Evolutionary conservation across 805 yeast genomes (phyloP).

Genomic region (Yarrowia sp.): DNA sequence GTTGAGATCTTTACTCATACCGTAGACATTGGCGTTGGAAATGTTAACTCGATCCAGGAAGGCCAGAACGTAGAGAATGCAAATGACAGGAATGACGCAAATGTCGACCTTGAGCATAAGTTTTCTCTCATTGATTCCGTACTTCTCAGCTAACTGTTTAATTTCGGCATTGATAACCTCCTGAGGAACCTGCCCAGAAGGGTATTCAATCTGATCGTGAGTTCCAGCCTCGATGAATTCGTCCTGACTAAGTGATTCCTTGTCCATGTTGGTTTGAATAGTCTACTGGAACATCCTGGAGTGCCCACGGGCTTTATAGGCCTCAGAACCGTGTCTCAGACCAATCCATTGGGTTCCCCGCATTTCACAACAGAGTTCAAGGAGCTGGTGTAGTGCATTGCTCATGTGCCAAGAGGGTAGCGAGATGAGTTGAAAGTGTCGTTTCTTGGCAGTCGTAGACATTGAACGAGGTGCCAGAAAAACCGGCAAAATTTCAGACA

Average conservation of each 20-base stretch:
- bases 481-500: too few relatives aligned
- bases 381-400: constrained; percentile 22
- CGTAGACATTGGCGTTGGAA: constrained; percentile 79
- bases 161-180: constrained; percentile 37
- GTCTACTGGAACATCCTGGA: background rate
- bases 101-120: constrained; percentile 70
- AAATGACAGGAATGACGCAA: constrained; percentile 76
- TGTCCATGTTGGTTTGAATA: background rate
- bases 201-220: background rate
- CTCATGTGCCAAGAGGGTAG: constrained; percentile 3
- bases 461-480: too few relatives aligned
- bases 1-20: constrained; percentile 62
- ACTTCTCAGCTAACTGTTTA: constrained; percentile 53
- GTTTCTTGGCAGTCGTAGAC: background rate
- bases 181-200: constrained; percentile 9
- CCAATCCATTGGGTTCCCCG: constrained; percentile 12
- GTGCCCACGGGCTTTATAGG: background rate
- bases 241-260: constrained; percentile 25
- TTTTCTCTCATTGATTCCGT: constrained; percentile 61
- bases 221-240: background rate
- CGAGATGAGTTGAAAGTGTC: background rate
- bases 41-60: constrained; percentile 84
- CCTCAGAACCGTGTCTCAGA: background rate
- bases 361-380: constrained; percentile 3
- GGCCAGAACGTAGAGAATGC: constrained; percentile 74